These are phyloP conservation scores for Tetrahymena borealis DNA, from an alignment of 73 alveolate genomes.

Conservation along the genomic window DNA sequence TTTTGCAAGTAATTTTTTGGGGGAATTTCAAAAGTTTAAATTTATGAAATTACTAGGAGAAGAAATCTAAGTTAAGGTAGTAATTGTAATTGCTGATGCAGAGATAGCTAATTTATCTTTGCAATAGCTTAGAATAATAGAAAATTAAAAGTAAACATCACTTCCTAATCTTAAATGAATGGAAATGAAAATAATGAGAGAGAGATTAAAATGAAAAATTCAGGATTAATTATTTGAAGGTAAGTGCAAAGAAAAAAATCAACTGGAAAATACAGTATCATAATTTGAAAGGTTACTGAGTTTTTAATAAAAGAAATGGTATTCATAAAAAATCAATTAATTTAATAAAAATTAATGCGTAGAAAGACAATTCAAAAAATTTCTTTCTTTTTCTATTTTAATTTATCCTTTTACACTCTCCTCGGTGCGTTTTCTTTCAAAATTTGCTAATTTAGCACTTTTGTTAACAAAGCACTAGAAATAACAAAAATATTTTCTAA, in stretches of 20 bases:
- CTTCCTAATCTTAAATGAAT: too few species aligned
- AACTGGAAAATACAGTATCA: background rate
- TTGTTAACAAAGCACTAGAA: too few species aligned
- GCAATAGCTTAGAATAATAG: too few species aligned
- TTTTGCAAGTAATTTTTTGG: background rate
- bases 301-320: background rate
- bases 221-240: background rate
- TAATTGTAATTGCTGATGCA: too few species aligned
- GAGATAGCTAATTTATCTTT: too few species aligned
- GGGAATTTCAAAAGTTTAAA: conserved; percentile 2
- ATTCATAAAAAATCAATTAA: background rate
- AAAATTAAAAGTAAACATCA: too few species aligned
- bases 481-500: too few species aligned
- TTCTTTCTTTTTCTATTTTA: background rate
- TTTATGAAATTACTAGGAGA: conserved; percentile 1
- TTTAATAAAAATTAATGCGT: too few species aligned
- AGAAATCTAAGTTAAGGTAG: too few species aligned
- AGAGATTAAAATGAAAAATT: background rate
- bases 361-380: background rate
- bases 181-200: too few species aligned
- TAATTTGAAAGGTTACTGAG: background rate
- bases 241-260: background rate
- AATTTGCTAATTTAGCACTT: too few species aligned
- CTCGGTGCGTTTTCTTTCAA: background rate
- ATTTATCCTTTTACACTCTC: background rate